Conservation (phyloP, 306 rosid species). For the Acacia crassicarpa region DNA sequence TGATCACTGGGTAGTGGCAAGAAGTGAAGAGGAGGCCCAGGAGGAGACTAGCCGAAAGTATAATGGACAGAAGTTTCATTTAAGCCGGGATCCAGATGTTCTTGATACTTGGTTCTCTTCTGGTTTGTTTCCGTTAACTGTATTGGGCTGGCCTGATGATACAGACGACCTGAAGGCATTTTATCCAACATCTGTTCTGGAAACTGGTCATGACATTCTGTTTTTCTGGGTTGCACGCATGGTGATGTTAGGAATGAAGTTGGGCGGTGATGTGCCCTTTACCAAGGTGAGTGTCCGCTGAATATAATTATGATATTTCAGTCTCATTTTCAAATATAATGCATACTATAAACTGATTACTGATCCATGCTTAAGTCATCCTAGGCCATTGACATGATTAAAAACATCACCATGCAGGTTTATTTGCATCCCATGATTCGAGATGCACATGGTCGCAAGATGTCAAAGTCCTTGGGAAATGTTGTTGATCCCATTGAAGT, state of each 20-base stretch:
- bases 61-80: slow-evolving; percentile 63
- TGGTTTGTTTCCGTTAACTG: slow-evolving; percentile 89
- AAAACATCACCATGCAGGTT: slow-evolving; percentile 51
- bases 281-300: slow-evolving; percentile 47
- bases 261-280: slow-evolving; percentile 90
- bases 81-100: slow-evolving; percentile 88
- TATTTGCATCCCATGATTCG: slow-evolving; percentile 99
- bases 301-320: slow-evolving; percentile 15
- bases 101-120: slow-evolving; percentile 99
- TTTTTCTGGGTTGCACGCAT: slow-evolving; percentile 99
- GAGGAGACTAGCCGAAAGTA: slow-evolving; percentile 55
- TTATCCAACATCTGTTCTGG: slow-evolving; percentile 94
- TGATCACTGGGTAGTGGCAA: slow-evolving; percentile 89
- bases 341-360: background rate
- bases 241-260: slow-evolving; percentile 87
- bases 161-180: slow-evolving; percentile 81
- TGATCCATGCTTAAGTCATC: background rate
- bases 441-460: slow-evolving; percentile 98
- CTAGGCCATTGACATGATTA: slow-evolving; percentile 19
- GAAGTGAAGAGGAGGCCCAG: slow-evolving; percentile 74
- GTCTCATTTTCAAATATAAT: background rate
- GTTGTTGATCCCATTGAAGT: slow-evolving; percentile 96
- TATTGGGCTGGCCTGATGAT: slow-evolving; percentile 94
- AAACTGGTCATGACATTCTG: slow-evolving; percentile 95
- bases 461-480: slow-evolving; percentile 97